Base-by-base conservation (phyloP, 345 rosid species). In the Cochlearia excelsa region DNA sequence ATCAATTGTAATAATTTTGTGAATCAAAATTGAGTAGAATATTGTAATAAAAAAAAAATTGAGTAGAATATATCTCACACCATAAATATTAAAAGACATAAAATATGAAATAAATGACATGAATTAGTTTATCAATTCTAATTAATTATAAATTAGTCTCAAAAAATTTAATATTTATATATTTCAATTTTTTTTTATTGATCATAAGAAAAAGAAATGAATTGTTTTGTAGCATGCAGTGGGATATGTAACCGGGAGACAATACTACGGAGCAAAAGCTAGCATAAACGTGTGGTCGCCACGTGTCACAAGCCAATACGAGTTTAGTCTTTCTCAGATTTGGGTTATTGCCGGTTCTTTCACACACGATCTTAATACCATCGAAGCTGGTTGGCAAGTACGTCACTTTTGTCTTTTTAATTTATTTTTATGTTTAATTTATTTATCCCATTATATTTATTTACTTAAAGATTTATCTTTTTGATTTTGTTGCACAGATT, bases 361-460 rank as follows among this genome's bases (percentile, higher is more conserved):
- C 40, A 87, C 87, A 0, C 71, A 85, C 42, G 99, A 93, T 72
- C 97, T 93, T 43, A 93, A 93, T 73, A 93, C 99, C 62, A 93
- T 93, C 46, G 99, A 93, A 81, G 95, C 99, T 61, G 99, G 99
- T 39, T 93, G 99, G 99, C 99, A 93, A 83, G 97, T 78, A 76
- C 1, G 60, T 61, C 30, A 33, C n/a, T 54, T 30, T 29, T 16
- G 23, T 16, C 23, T 16, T n/a, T 28, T 26, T 4, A 11, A 51
- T 9, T 9, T 26, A 39, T 7, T 11, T 9, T 16, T 10, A 7
- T n/a, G 4, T 2, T 26, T 33, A 27, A 7, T 35, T 46, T 46
- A 8, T 37, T 35, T 44, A 1, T 9, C 9, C 43, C 3, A 39
- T 39, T 7, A 39, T 1, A 39, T 39, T 37, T 37, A 3, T 6